Evolutionary conservation across 805 yeast species (phyloP).

Genomic region (Starmerella vitae): DNA sequence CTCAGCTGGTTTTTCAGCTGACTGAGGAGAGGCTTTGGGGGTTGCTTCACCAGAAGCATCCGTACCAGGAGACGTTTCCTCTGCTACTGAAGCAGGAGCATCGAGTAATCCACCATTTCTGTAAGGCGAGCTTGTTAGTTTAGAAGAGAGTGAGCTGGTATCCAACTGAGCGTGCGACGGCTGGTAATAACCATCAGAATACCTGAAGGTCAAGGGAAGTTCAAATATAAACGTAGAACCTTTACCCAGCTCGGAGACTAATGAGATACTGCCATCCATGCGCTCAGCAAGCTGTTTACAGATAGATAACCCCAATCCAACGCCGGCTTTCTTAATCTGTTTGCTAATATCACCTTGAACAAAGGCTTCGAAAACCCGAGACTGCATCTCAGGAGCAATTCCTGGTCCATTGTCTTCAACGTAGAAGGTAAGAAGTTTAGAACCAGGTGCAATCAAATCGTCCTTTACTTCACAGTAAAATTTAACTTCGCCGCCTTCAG

Average conservation of each 20-base stretch:
- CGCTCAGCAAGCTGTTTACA: conserved; percentile 80
- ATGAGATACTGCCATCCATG: conserved; percentile 76
- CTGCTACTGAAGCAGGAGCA: not conserved
- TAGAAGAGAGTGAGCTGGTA: not conserved
- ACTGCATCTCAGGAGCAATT: conserved; percentile 67
- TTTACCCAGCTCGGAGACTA: conserved; percentile 60
- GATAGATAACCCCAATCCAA: conserved; percentile 82
- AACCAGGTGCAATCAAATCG: not conserved
- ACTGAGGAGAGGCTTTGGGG: not conserved
- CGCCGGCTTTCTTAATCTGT: conserved; percentile 86
- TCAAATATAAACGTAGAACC: conserved; percentile 78
- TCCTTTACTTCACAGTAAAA: conserved; percentile 28
- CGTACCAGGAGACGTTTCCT: too few species aligned
- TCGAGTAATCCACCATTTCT: not conserved
- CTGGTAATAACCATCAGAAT: conserved; percentile 3
- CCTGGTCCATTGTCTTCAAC: conserved; percentile 94
- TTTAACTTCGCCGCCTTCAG: conserved; percentile 67
- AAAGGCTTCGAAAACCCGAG: conserved; percentile 85
- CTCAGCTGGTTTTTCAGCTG: not conserved
- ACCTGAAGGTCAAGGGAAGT: conserved; percentile 30
- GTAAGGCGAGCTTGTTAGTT: not conserved
- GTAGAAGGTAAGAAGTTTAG: conserved; percentile 39
- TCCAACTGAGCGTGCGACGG: not conserved
- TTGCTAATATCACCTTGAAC: conserved; percentile 94
- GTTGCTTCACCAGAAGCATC: not conserved